These are phyloP conservation scores for Fusarium liriodendri DNA, from an alignment of 2,329 filamentous ascomycete species.

Conservation along the genomic window DNA sequence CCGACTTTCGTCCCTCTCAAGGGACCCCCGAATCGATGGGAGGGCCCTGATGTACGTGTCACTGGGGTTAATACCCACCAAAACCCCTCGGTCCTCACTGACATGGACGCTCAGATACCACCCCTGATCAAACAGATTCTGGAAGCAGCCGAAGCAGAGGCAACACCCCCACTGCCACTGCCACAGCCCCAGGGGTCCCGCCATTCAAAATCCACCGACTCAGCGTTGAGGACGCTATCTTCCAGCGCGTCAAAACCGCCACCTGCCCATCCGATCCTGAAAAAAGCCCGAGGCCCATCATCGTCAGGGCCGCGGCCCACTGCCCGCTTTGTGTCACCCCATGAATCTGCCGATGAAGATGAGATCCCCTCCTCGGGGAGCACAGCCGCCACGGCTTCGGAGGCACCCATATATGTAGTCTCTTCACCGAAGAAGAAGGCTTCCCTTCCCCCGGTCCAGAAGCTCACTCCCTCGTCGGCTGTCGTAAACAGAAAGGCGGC, in stretches of 20 bases:
- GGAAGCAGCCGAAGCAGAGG: conserved; percentile 35
- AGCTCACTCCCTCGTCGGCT: conserved; percentile 57
- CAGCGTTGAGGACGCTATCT: conserved; percentile 45
- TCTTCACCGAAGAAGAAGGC: conserved; percentile 47
- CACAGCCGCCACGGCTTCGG: conserved; percentile 48
- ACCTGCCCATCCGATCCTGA: conserved; percentile 68
- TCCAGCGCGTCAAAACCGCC: conserved; percentile 58
- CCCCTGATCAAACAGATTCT: conserved; percentile 46
- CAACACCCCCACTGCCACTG: conserved; percentile 23
- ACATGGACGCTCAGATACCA: conserved; percentile 39
- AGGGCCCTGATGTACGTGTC: conserved; percentile 59
- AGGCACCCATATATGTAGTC: conserved; percentile 43
- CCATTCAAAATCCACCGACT: conserved; percentile 36
- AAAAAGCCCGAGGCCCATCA: conserved; percentile 67
- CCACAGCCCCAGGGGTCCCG: conserved; percentile 27
- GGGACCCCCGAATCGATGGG: conserved; percentile 65
- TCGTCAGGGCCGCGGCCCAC: conserved; percentile 66
- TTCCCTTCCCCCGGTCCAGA: conserved; percentile 44
- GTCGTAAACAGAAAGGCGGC: conserved; percentile 59
- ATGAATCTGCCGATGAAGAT: conserved; percentile 59
- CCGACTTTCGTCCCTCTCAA: conserved; percentile 67
- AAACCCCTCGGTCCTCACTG: conserved; percentile 17
- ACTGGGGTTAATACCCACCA: conserved; percentile 6
- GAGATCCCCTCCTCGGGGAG: conserved; percentile 56
- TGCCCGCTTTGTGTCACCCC: conserved; percentile 69